A percentile compares a stretch with the other conserved stretches of the same genome.
phyloP scores from a whole-genome alignment of 78 protist species.

The Tieghemostelium lacteum region DNA sequence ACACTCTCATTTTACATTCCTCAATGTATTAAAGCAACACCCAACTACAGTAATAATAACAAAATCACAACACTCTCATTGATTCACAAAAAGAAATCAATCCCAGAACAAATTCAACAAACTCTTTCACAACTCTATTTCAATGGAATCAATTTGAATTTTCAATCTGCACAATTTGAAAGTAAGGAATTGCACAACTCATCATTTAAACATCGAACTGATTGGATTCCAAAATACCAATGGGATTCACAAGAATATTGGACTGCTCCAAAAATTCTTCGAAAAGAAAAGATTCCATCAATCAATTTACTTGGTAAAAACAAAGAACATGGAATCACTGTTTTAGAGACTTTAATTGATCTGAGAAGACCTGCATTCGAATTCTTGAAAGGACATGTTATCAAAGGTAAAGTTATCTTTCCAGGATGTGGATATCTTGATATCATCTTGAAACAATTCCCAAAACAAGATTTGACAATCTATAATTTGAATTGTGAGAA shows the following conservation, averaged over 20 bases:
- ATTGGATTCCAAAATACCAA: constrained; percentile 50
- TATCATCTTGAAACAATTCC: background rate
- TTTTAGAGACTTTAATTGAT: constrained; percentile 23
- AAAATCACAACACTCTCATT: constrained; percentile 19
- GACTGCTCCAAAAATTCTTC: constrained; percentile 22
- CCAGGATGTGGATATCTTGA: constrained; percentile 73
- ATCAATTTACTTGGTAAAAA: constrained; percentile 12
- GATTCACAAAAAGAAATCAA: constrained; percentile 45
- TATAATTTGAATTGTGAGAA: constrained; percentile 30
- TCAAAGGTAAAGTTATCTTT: constrained; percentile 21
- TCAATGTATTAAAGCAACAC: constrained; percentile 36
- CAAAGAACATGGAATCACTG: background rate
- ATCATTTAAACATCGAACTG: constrained; percentile 33
- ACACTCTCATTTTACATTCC: constrained; percentile 8
- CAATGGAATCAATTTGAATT: constrained; percentile 50
- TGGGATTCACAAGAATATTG: constrained; percentile 57
- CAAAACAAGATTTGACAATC: constrained; percentile 24
- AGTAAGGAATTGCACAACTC: too few relatives aligned
- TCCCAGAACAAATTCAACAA: background rate
- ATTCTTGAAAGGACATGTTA: constrained; percentile 42
- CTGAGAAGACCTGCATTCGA: constrained; percentile 4
- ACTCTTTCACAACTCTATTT: constrained; percentile 24
- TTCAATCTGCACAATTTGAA: constrained; percentile 22
- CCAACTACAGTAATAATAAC: background rate
- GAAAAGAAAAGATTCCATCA: constrained; percentile 32